Evolutionary conservation across 23 red algal genomes (phyloP).

Genomic region (Gracilaria caudata): DNA sequence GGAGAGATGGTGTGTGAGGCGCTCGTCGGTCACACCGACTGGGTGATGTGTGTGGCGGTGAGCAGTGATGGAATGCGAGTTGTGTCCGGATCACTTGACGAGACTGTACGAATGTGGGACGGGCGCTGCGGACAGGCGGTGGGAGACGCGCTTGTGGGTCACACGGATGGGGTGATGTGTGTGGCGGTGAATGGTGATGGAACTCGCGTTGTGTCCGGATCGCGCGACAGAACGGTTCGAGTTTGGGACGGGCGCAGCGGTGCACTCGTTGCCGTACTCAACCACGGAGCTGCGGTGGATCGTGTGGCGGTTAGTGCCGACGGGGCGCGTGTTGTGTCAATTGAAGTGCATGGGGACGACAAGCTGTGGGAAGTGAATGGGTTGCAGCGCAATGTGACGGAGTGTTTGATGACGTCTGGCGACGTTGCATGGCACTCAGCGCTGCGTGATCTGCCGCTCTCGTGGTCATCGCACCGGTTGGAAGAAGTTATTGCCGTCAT

Average conservation of each 20-base stretch:
- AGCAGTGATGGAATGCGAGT: not conserved
- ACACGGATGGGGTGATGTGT: not conserved
- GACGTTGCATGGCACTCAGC: no score
- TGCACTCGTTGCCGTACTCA: not conserved
- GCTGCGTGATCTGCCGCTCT: no score
- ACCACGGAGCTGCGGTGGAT: no score
- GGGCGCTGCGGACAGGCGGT: not conserved
- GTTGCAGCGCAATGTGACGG: no score
- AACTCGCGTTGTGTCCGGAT: not conserved
- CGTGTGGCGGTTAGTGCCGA: not conserved
- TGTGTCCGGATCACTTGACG: not conserved
- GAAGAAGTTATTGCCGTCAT: no score
- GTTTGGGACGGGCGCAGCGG: not conserved
- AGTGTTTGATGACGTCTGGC: no score
- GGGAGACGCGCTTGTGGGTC: not conserved
- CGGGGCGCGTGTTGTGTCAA: not conserved
- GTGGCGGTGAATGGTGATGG: not conserved
- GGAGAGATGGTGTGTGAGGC: not conserved
- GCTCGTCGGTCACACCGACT: not conserved
- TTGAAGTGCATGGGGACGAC: no score
- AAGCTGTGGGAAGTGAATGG: no score
- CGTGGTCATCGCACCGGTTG: no score
- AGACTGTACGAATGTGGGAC: not conserved
- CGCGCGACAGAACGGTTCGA: not conserved
- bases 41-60: no score